Evolutionary conservation across 768 basidiomycete genomes (phyloP).

Genomic region (Mycena floridula): DNA sequence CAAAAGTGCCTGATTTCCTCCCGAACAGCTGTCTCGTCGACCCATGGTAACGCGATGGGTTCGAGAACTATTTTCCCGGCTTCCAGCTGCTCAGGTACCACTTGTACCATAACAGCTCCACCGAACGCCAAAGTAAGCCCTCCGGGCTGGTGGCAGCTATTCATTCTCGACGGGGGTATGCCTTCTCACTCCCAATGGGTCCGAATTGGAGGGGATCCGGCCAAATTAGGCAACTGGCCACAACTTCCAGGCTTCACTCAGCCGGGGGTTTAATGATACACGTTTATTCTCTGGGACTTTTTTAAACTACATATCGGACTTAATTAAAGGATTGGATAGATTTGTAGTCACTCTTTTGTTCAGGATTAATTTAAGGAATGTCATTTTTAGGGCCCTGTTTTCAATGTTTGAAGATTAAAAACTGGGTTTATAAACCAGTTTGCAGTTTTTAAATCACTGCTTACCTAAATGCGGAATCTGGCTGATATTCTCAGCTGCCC

Average conservation of each 20-base stretch:
- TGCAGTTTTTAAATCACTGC: too few relatives aligned
- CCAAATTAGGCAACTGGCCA: slow-evolving; percentile 43
- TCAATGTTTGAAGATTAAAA: too few relatives aligned
- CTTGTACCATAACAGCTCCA: slow-evolving; percentile 52
- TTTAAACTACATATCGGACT: not conserved
- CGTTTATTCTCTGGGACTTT: not conserved
- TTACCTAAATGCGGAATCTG: too few relatives aligned
- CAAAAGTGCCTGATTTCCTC: not conserved
- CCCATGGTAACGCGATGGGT: slow-evolving; percentile 50
- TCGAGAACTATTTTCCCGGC: slow-evolving; percentile 43
- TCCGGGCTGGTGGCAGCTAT: slow-evolving; percentile 51
- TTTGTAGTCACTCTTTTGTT: not conserved
- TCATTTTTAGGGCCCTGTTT: too few relatives aligned
- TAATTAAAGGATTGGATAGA: not conserved
- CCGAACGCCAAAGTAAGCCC: slow-evolving; percentile 43
- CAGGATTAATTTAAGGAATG: not conserved
- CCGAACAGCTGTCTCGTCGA: slow-evolving; percentile 27
- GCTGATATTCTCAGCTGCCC: too few relatives aligned
- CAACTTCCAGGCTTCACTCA: slow-evolving; percentile 9
- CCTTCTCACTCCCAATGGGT: slow-evolving; percentile 47
- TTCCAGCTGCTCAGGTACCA: slow-evolving; percentile 44
- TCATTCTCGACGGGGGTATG: slow-evolving; percentile 50
- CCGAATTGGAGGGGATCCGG: slow-evolving; percentile 52
- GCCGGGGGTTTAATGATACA: slow-evolving; percentile 6
- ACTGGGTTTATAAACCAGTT: too few relatives aligned